Evolutionary conservation across 2,329 filamentous ascomycete species (phyloP), one percentile per base, ranked within the genome.

Genomic region (Tolypocladium guangdongense): DNA sequence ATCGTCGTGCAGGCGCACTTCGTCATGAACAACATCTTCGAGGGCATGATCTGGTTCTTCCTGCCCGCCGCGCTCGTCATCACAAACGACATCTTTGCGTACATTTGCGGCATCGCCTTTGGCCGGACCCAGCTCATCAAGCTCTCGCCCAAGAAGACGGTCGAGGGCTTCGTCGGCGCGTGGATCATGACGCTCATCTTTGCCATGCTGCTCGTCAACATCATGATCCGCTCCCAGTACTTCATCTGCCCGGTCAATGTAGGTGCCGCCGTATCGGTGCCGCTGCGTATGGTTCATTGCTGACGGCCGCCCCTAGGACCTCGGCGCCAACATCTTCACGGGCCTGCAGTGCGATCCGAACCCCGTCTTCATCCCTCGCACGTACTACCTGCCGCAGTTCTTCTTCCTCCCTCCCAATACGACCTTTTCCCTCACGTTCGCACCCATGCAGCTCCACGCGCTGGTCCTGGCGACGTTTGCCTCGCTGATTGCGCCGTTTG

Each of bases 11-110:
- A 99, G 71, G 91, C 93, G 16, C 93, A 99, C 70, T 99, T 99
- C 70, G 90, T 97, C 74, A 97, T 99, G 89, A 99, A 99, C 80
- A 99, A 99, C 72, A 87, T 99, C 60, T 95, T 99, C 63, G 93
- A 99, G 74, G 93, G 93, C 74, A 90, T 99, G 88, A 95, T 99
- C 68, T 99, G 93, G 93, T 97, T 99, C 78, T 96, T 97, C 80
- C 74, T 99, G 46, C 93, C 93, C 8, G 91, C 90, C 8, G 86
- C 90, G 52, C 81, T 99, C 62, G 93, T 99, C 68, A 96, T 99
- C 67, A 96, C 89, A 58, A 99, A 99, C 71, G 93, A 99, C 68
- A 99, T 99, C 59, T 97, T 95, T 64, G 93, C 93, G 63, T 99
- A 99, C 69, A 84, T 99, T 57, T 96, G 91, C 69, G 93, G 93